Percentiles rank a stretch among this genome's conserved stretches.
Conservation (phyloP, 345 rosid species). For the Brassica cretica region DNA sequence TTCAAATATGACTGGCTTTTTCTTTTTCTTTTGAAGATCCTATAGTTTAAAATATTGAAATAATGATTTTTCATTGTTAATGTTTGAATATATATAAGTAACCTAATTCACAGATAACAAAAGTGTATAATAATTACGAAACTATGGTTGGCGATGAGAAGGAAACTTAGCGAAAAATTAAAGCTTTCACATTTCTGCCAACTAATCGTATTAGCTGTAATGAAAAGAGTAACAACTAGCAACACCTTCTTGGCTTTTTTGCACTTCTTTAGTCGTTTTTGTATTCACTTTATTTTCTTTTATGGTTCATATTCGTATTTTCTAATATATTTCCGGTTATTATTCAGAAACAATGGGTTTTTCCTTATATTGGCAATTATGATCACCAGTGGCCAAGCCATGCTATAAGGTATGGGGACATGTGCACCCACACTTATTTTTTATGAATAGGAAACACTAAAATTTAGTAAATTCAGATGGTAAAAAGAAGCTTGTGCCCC, state of each 20-base stretch:
- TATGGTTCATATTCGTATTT: not conserved
- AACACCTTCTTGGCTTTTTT: not conserved
- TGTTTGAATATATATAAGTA: not conserved
- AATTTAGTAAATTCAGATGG: no score
- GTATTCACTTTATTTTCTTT: not conserved
- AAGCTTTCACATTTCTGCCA: slow-evolving; percentile 14
- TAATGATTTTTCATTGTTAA: not conserved
- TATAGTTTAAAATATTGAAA: not conserved
- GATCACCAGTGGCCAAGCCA: not conserved
- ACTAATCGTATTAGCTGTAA: slow-evolving; percentile 22
- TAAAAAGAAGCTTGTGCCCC: no score
- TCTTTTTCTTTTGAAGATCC: not conserved
- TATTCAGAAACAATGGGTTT: not conserved
- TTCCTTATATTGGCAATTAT: not conserved
- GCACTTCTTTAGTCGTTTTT: not conserved
- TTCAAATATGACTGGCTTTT: slow-evolving; percentile 8
- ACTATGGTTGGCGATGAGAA: slow-evolving; percentile 11
- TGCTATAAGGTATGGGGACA: no score
- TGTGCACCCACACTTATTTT: no score
- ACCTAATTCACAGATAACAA: not conserved
- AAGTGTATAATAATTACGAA: not conserved
- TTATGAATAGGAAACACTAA: no score
- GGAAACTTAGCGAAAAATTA: slow-evolving; percentile 11
- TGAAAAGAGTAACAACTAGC: not conserved
- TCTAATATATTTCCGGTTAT: not conserved